Base-by-base conservation (phyloP, 352 stramenopile genomes). In the Peronospora tabacina region DNA sequence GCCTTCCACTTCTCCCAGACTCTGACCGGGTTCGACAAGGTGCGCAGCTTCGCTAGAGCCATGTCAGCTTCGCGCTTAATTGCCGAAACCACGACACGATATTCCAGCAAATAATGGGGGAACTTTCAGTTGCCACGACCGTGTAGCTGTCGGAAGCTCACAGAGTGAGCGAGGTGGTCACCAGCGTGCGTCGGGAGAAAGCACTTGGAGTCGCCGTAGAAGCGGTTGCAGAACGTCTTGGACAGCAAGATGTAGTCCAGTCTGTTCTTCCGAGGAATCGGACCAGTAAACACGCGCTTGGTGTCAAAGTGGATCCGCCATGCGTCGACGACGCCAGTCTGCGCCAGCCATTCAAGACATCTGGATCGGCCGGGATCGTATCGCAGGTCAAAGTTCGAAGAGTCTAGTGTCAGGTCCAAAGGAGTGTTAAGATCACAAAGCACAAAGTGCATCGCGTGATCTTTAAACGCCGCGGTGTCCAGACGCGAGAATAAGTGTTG, bases 171-270 rank as follows among this genome's bases (percentile, higher is more conserved):
- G 12, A 44, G 22, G 15, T 44, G 38, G 12, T 44, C 38, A 4
- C 38, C 38, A 11, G 38, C 38, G 34, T 44, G 38, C 32, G 7
- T 9, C 7, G 38, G 38, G 0, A n/a, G 1, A 28, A 44, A 44
- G 5, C 19, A 33, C 22, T 10, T 19, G 1, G 38, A 44, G 15
- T 44, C 4, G 5, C 10, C 2, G 20, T 44, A 44, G 38, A 33
- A 44, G 12, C 11, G 22, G 3, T 32, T 12, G 10, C 10, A 44
- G 24, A 44, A 44, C 7, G 19, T 4, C 22, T 32, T 13, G 2
- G 38, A 44, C 19, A 44, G 12, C 38, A 44, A 29, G 22, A 44
- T 44, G 22, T 44, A 44, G 13, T 44, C 38, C 22, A 44, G 17
- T 3, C 22, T 12, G 7, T 44, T 44, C 12, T 33, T 44, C 5